Percentiles rank a stretch among this genome's conserved stretches.
These are phyloP conservation scores for Diaporthe sp. DNA, from an alignment of 2,329 filamentous ascomycete genomes.

Conservation along the genomic window DNA sequence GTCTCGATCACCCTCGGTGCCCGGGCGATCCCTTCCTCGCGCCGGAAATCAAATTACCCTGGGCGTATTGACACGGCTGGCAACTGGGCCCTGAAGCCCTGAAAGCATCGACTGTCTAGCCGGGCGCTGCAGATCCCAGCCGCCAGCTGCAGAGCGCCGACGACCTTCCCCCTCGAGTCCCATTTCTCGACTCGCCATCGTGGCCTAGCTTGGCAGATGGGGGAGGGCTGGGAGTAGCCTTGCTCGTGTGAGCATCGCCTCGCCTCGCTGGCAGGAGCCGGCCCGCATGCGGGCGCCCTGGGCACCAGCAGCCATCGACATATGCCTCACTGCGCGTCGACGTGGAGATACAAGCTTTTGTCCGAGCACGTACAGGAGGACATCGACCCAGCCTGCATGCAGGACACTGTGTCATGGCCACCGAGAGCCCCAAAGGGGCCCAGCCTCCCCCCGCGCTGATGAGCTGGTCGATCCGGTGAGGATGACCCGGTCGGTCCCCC, in stretches of 20 bases:
- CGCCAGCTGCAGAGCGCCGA: background rate
- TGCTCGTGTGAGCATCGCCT: background rate
- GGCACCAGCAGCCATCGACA: background rate
- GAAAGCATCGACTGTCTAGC: background rate
- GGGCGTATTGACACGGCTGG: background rate
- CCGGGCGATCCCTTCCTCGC: background rate
- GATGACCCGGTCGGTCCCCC: background rate
- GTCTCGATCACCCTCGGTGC: background rate
- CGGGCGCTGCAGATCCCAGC: background rate
- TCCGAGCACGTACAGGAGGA: background rate
- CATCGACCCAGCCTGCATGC: background rate
- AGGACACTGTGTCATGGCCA: background rate
- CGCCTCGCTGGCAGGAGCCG: constrained; percentile 1
- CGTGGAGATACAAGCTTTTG: constrained; percentile 19
- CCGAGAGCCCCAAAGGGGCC: background rate
- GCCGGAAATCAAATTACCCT: background rate
- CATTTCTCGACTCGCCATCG: background rate
- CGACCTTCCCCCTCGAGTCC: constrained; percentile 15
- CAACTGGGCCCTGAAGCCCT: background rate
- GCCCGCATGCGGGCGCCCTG: too few species aligned
- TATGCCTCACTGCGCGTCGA: background rate
- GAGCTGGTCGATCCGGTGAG: constrained; percentile 7
- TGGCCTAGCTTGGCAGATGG: background rate
- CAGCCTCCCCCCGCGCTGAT: constrained; percentile 3
- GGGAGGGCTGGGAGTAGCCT: background rate